Percentiles rank a stretch among this genome's conserved stretches.
phyloP scores from a whole-genome alignment of 345 rosid species.

The Microcos paniculata region DNA sequence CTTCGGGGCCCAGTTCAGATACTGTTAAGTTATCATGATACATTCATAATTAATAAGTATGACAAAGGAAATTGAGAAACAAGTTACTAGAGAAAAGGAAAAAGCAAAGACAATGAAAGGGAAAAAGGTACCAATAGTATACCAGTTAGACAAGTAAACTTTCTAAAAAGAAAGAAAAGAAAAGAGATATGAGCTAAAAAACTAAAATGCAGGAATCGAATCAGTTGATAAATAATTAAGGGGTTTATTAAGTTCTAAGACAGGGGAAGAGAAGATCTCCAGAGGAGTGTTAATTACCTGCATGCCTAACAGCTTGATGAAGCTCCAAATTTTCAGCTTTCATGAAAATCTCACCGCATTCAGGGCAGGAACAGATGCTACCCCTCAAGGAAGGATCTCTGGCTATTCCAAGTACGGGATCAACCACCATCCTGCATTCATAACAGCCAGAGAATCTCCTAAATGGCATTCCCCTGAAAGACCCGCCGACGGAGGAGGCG shows the following conservation, averaged over 20 bases:
- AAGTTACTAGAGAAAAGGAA: not conserved
- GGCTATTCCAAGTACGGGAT: slow-evolving; percentile 57
- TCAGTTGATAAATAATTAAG: not conserved
- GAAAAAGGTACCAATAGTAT: not conserved
- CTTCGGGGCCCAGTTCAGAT: slow-evolving; percentile 67
- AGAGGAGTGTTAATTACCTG: slow-evolving; percentile 40
- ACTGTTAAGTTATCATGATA: slow-evolving; percentile 30
- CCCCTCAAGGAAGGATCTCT: slow-evolving; percentile 58
- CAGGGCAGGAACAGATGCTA: slow-evolving; percentile 59
- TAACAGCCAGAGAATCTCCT: slow-evolving; percentile 76
- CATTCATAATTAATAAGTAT: not conserved
- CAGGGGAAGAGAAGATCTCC: not conserved
- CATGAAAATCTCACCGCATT: slow-evolving; percentile 70
- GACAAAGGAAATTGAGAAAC: not conserved
- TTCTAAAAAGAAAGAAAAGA: not conserved
- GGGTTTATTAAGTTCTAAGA: not conserved
- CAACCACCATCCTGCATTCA: slow-evolving; percentile 80
- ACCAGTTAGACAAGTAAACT: not conserved
- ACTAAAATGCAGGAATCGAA: not conserved
- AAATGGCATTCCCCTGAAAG: slow-evolving; percentile 60
- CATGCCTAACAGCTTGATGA: slow-evolving; percentile 70
- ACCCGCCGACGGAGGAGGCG: slow-evolving; percentile 26
- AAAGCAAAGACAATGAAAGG: not conserved
- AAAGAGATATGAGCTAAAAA: not conserved
- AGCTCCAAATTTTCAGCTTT: slow-evolving; percentile 68